Evolutionary conservation across 2,329 filamentous ascomycete species (phyloP).

Genomic region (Didymella arachidicola): DNA sequence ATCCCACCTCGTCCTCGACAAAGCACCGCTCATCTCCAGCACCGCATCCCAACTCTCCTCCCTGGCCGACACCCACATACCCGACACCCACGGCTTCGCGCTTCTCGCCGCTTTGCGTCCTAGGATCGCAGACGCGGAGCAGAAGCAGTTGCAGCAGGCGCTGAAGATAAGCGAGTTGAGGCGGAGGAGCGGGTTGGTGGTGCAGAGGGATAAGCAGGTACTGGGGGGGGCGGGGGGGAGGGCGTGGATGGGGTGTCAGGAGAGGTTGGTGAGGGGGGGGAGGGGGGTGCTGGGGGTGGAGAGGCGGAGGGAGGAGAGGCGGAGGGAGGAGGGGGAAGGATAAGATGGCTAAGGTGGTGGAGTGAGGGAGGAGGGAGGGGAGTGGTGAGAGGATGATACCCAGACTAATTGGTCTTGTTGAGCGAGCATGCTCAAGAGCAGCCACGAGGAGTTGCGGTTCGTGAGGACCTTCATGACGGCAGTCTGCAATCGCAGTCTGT

Average conservation of each 20-base stretch:
- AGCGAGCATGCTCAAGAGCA: no score
- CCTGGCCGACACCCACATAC: slow-evolving; percentile 55
- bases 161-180: slow-evolving; percentile 70
- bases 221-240: slow-evolving; percentile 73
- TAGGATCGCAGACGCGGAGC: slow-evolving; percentile 68
- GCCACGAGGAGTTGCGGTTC: no score
- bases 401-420: no score
- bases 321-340: neutral
- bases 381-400: neutral
- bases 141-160: slow-evolving; percentile 67
- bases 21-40: slow-evolving; percentile 53
- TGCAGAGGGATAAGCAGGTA: slow-evolving; percentile 73
- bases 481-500: no score
- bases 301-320: slow-evolving; percentile 61
- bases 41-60: slow-evolving; percentile 55
- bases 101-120: slow-evolving; percentile 66
- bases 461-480: no score
- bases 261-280: slow-evolving; percentile 71
- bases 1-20: slow-evolving; percentile 54
- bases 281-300: slow-evolving; percentile 70
- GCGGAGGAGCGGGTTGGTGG: slow-evolving; percentile 65
- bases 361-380: neutral
- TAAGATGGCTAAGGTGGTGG: no score
- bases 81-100: slow-evolving; percentile 55
- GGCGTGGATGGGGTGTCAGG: slow-evolving; percentile 75